Base-by-base conservation (phyloP, 495 filamentous ascomycete species). In the Hypoxylon rickii region DNA sequence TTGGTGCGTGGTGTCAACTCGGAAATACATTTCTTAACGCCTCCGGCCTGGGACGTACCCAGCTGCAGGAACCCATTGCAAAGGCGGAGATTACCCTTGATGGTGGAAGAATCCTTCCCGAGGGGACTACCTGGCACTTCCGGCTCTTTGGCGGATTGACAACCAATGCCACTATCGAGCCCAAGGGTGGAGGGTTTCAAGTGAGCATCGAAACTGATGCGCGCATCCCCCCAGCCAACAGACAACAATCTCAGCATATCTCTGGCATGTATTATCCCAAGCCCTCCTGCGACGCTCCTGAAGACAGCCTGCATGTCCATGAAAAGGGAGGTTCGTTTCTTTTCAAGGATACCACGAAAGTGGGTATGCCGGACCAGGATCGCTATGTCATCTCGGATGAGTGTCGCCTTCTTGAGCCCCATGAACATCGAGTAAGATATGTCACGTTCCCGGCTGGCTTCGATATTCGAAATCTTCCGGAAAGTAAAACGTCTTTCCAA, bases 231-330 rank as follows among this genome's bases (percentile, higher is more conserved):
- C 26, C 26, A 31, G 10, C 3, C 11, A 12, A 7, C 10, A 5
- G 32, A n/a, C 32, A 34, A 34, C 32, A 12, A 34, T 34, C 47
- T 2, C 2, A 12, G 7, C 45, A 51, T 10, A 64, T 90, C 15
- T 55, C 53, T 2, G 88, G 89, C 1, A 62, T 48, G 0, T 93
- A 90, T 64, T 33, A 70, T 1, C 72, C 79, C 12, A 66, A 80
- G 7, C 82, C 79, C 2, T 53, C 83, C 1, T 96, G 90, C 63
- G 90, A 88, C 12, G 90, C 84, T 2, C 79, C 90, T 0, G 76
- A 72, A 34, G 73, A 76, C 6, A 75, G 76, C 24, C 72, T 93
- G 7, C 84, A 89, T 51, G 66, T 67, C 16, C 79, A 71, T 49
- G 65, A 67, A 20, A 44, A 54, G 34, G 34, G 3, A 37, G 49